These are phyloP conservation scores for Poteriospumella lacustris DNA, from an alignment of 108 stramenopile genomes.

Conservation along the genomic window DNA sequence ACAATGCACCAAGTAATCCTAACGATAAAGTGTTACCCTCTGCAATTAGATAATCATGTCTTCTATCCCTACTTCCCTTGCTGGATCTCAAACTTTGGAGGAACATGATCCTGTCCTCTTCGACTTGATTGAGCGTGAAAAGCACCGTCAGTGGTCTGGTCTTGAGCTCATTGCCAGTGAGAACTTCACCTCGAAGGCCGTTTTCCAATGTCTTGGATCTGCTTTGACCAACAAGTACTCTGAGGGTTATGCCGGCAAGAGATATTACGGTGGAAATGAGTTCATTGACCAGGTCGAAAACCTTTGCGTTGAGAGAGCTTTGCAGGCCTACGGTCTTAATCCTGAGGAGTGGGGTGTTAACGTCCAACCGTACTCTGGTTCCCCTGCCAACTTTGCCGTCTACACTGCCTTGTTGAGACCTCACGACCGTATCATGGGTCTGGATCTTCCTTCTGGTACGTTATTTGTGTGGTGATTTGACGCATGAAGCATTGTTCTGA, in stretches of 20 bases:
- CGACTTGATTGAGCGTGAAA: slow-evolving; percentile 74
- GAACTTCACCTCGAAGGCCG: slow-evolving; percentile 96
- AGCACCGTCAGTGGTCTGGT: slow-evolving; percentile 81
- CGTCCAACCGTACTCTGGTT: slow-evolving; percentile 82
- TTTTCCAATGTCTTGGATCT: slow-evolving; percentile 96
- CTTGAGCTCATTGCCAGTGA: slow-evolving; percentile 97
- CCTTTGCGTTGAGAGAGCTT: slow-evolving; percentile 86
- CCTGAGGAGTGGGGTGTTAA: slow-evolving; percentile 98
- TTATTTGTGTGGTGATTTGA: background rate
- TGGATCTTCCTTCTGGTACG: slow-evolving; percentile 95
- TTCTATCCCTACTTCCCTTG: slow-evolving; percentile 31
- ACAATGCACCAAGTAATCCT: no score
- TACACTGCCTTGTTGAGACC: slow-evolving; percentile 93
- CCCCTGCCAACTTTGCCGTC: slow-evolving; percentile 99
- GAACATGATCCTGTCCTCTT: slow-evolving; percentile 90
- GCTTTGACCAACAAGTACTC: slow-evolving; percentile 99
- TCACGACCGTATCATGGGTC: slow-evolving; percentile 99
- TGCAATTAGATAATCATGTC: no score
- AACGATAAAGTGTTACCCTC: no score
- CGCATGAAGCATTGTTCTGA: background rate
- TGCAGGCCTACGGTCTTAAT: slow-evolving; percentile 88
- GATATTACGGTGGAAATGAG: slow-evolving; percentile 96
- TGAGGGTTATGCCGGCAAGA: slow-evolving; percentile 93
- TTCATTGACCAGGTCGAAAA: slow-evolving; percentile 92
- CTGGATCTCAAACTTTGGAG: slow-evolving; percentile 77